Evolutionary conservation across 257 asterid species (phyloP).

Genomic region (Buddleja alternifolia): DNA sequence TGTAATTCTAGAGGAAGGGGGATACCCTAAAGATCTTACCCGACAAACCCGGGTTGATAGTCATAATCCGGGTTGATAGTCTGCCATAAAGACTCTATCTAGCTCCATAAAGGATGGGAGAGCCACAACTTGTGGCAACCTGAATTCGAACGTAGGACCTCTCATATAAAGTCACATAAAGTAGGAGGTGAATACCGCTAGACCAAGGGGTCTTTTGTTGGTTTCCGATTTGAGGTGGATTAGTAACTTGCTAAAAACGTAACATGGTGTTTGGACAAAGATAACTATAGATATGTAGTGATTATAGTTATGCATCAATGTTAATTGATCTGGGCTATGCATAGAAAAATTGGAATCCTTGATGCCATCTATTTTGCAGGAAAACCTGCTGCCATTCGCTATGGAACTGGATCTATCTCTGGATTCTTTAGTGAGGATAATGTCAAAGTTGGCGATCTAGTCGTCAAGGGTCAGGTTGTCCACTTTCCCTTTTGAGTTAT

Average conservation of each 20-base stretch:
- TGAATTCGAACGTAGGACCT: too few relatives aligned
- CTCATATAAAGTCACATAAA: too few relatives aligned
- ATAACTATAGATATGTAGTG: not conserved
- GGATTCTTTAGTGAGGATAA: slow-evolving; percentile 80
- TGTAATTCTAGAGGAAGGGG: too few relatives aligned
- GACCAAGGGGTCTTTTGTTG: too few relatives aligned
- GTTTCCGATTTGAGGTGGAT: not conserved
- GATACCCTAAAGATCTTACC: too few relatives aligned
- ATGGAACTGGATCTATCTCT: slow-evolving; percentile 92
- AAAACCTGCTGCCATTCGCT: slow-evolving; percentile 78
- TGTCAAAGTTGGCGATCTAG: slow-evolving; percentile 70
- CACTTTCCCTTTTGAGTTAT: not conserved
- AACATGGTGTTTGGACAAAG: not conserved
- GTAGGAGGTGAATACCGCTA: too few relatives aligned
- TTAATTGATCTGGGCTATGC: not conserved
- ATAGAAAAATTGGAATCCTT: not conserved
- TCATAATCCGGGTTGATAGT: too few relatives aligned
- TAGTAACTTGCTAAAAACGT: not conserved
- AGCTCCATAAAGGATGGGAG: too few relatives aligned
- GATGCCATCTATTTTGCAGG: slow-evolving; percentile 43
- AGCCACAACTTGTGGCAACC: too few relatives aligned
- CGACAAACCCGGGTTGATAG: too few relatives aligned
- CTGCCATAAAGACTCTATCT: too few relatives aligned
- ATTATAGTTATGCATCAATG: not conserved
- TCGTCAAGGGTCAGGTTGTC: slow-evolving; percentile 67